phyloP scores from a whole-genome alignment of 2,329 filamentous ascomycete genomes.

The Dactylonectria estremocensis region DNA sequence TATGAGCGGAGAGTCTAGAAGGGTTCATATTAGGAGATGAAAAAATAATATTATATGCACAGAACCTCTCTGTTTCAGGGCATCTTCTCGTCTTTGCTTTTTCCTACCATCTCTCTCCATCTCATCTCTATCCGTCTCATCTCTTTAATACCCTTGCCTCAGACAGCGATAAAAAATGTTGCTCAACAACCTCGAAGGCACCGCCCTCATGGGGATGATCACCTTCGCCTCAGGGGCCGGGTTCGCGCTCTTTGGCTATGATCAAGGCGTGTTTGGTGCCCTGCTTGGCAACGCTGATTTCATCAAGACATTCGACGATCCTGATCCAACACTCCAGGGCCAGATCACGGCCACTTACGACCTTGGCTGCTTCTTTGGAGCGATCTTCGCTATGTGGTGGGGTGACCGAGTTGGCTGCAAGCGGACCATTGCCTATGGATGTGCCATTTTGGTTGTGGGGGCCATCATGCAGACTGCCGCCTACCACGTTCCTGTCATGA shows the following conservation, averaged over 20 bases:
- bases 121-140: too few species aligned
- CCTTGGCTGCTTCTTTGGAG: conserved; percentile 29
- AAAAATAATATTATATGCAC: too few species aligned
- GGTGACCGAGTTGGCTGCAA: conserved; percentile 24
- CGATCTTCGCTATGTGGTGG: conserved; percentile 19
- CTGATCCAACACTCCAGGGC: not conserved
- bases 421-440: conserved; percentile 14
- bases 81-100: too few species aligned
- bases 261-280: conserved; percentile 21
- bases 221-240: conserved; percentile 14
- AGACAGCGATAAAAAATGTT: not conserved
- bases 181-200: conserved; percentile 5
- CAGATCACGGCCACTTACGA: conserved; percentile 28
- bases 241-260: conserved; percentile 16
- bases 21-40: too few species aligned
- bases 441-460: conserved; percentile 20
- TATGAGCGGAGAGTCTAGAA: too few species aligned
- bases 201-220: not conserved
- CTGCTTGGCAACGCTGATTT: conserved; percentile 13
- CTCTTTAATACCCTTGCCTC: too few species aligned
- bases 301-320: conserved; percentile 13
- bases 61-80: too few species aligned
- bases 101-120: too few species aligned
- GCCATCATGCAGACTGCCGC: conserved; percentile 29
- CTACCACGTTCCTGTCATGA: conserved; percentile 30